Base-by-base conservation (phyloP, 2,329 filamentous ascomycete genomes). In the Balansia obtecta region DNA sequence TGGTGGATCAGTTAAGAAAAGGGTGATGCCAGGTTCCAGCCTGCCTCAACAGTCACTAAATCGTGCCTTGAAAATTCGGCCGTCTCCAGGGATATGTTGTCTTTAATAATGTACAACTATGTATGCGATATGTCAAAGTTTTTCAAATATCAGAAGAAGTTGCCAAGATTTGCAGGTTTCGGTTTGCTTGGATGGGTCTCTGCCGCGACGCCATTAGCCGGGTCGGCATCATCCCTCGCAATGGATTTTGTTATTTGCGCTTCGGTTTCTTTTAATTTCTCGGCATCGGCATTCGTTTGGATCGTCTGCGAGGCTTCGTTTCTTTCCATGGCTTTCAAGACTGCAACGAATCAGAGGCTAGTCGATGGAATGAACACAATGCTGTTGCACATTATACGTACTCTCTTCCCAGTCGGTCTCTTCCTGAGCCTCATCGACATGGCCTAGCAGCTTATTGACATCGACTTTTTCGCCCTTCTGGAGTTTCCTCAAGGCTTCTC, bases 401-500 rank as follows among this genome's bases (percentile, higher is more conserved):
- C 88, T 80, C 64, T 94, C 83, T 67, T 91, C 86, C 94, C 93
- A 98, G 60, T 89, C 87, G 55, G 76, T 72, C 68, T 98, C 93
- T 62, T 79, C 80, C 56, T 76, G 76, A 42, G 76, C 70, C 60
- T 93, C 80, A 0, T 88, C 89, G 0, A 87, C 13, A 16, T 43
- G 86, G 3, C 93, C 91, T 46, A 98, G 67, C 39, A 82, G 69
- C 61, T 80, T 82, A 64, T 93, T 88, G 2, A 97, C 89, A 65
- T 97, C 88, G 18, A 96, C 85, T 15, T 86, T 75, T 63, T 89
- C 83, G 13, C 86, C 86, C 42, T 70, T 76, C 56, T 86, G 80
- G 33, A 90, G 74, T 57, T 74, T 80, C 58, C 83, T 80, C 20
- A 90, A 74, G 1, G 88, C 81, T 61, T 95, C 91, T 39, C 79